Base-by-base conservation (phyloP, 1,139 yeast species). In the Blastobotrys petasosporus region DNA sequence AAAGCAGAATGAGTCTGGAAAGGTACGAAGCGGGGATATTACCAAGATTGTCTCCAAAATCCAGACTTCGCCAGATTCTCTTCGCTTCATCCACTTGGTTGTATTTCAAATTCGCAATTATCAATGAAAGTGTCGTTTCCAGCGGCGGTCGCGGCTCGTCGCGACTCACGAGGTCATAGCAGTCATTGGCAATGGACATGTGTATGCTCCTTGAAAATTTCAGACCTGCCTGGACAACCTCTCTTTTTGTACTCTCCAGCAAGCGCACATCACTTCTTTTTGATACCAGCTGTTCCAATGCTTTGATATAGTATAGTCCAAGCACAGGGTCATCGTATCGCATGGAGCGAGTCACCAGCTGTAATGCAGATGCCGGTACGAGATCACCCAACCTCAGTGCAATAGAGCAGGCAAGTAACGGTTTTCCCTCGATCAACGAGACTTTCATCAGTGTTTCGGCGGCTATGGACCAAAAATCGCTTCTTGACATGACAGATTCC, bases 121-220 rank as follows among this genome's bases (percentile, higher is more conserved):
- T n/a, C 36, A 36, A 12, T 4, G 11, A 3, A 17, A 36, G 45
- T n/a, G 40, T 17, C 20, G 40, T 32, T 35, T 10, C n/a, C 4
- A 41, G 23, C 23, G 45, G 40, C 20, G 40, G 29, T 31, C 28
- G 13, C 4, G 33, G 37, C 30, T 13, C 30, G 20, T 4, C 16
- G n/a, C n/a, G 16, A 11, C 12, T 34, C 2, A 47, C 44, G 23
- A 55, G 36, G n/a, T 48, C 41, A 30, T 46, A 51, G 28, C 52
- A 40, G 39, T 57, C 61, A 43, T 57, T 55, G n/a, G 58, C 54
- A 29, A 57, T 43, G 9, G 53, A 41, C 4, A 60, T 57, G 37
- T 46, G 47, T 15, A 44, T 38, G 30, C 43, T 46, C 29, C 35
- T 38, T 10, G 54, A 47, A 17, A 48, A 42, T 12, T 42, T 35